Base-by-base conservation (phyloP, 1,139 yeast species). In the Zygoascus meyerae region DNA sequence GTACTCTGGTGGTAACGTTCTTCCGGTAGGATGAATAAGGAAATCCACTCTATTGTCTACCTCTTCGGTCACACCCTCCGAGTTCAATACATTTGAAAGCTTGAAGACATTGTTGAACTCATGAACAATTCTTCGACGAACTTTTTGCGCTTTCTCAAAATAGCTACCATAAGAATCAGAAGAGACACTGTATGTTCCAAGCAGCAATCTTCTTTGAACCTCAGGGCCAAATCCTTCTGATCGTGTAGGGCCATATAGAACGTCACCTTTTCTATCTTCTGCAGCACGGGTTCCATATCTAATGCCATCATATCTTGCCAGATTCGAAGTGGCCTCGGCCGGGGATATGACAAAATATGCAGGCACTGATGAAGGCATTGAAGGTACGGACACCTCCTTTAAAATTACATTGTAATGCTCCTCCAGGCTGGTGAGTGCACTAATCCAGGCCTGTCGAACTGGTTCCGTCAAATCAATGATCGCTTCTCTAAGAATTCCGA, bases 301-400 rank as follows among this genome's bases (percentile, higher is more conserved):
- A 18, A 90, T 70, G 1, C 98, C 98, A 65, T 92, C 98, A 59
- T 77, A 94, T 33, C 97, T 72, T 1, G 96, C 78, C 42, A 94
- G 72, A 61, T 94, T 92, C 0, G 98, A 90, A 0, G 95, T 82
- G 0, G 97, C 97, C 61, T 94, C 98, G 0, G 97, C 86, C 0
- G 97, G 86, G 1, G 94, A 89, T 33, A 94, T 59, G 0, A 95
- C 83, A 60, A 86, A 90, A 64, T 94, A 94, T 0, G 90, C 77
- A 30, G 94, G 90, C n/a, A 92, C 67, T 40, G 90, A 75, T 48
- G 74, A 70, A 52, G 74, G 76, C 8, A 87, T 68, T 0, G 83
- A 70, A 2, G 95, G 95, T 0, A 90, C 62, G 0, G 92, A 79
- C 0, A 92, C 79, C 0, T 80, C 73, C 15, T 70, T 69, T 1